These are phyloP conservation scores for Ocimum tenuiflorum DNA, from an alignment of 257 asterid genomes.

Conservation along the genomic window DNA sequence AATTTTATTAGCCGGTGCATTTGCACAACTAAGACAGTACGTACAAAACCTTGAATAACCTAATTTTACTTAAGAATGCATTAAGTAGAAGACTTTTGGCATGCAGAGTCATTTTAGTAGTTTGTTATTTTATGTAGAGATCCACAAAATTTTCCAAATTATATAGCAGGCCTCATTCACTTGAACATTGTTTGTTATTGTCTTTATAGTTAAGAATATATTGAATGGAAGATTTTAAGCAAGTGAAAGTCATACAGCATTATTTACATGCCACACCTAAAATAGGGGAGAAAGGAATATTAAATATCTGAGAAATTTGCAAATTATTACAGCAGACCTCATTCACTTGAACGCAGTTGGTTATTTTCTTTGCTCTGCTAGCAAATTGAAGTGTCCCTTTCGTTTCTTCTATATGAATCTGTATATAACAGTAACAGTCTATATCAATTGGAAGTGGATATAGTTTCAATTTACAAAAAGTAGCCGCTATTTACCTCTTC, in stretches of 20 bases:
- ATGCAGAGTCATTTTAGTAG: too few relatives aligned
- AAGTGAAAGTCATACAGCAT: background rate
- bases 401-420: slow-evolving; percentile 88
- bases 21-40: background rate
- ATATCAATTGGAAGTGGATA: background rate
- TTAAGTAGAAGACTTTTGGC: background rate
- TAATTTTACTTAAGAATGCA: slow-evolving; percentile 2
- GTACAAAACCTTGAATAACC: background rate
- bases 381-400: slow-evolving; percentile 98
- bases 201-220: too few relatives aligned
- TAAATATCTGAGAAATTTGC: slow-evolving; percentile 2
- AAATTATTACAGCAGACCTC: slow-evolving; percentile 49
- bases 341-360: slow-evolving; percentile 97
- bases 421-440: slow-evolving; percentile 8
- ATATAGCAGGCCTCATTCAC: background rate
- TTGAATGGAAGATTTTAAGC: background rate
- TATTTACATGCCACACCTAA: slow-evolving; percentile 4
- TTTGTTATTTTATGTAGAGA: background rate
- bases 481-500: slow-evolving; percentile 62
- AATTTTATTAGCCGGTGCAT: background rate
- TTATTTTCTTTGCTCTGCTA: slow-evolving; percentile 93
- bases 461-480: slow-evolving; percentile 1
- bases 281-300: slow-evolving; percentile 1
- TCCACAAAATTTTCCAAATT: background rate
- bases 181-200: too few relatives aligned